These are phyloP conservation scores for Phytophthora cactorum DNA, from an alignment of 352 stramenopile genomes.

Conservation along the genomic window DNA sequence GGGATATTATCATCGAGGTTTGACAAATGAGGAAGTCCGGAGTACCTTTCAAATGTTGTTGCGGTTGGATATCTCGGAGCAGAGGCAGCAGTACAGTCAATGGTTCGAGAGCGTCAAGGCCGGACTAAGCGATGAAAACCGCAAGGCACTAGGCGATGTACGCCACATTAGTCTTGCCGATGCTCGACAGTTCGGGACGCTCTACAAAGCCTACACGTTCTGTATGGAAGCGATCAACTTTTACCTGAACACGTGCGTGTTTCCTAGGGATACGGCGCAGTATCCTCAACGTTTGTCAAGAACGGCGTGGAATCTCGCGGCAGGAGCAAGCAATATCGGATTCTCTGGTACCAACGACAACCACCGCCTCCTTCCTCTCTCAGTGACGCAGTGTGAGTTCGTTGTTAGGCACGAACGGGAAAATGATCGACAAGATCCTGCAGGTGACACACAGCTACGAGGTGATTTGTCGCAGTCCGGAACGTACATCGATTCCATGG, in stretches of 20 bases:
- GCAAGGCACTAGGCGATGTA: slow-evolving; percentile 51
- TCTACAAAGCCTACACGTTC: slow-evolving; percentile 59
- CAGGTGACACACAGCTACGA: slow-evolving; percentile 41
- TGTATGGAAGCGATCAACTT: slow-evolving; percentile 88
- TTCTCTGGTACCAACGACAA: slow-evolving; percentile 93
- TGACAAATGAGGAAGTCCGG: slow-evolving; percentile 56
- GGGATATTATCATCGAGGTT: slow-evolving; percentile 83
- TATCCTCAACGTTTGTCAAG: slow-evolving; percentile 70
- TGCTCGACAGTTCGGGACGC: slow-evolving; percentile 55
- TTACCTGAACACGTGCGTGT: slow-evolving; percentile 82
- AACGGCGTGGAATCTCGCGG: slow-evolving; percentile 84
- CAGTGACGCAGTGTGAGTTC: slow-evolving; percentile 66
- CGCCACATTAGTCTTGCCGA: slow-evolving; percentile 80
- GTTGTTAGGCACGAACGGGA: slow-evolving; percentile 79
- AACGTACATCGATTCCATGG: slow-evolving; percentile 35
- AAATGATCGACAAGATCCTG: slow-evolving; percentile 86
- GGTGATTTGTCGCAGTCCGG: slow-evolving; percentile 16
- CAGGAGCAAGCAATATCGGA: slow-evolving; percentile 63
- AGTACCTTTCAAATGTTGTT: slow-evolving; percentile 66
- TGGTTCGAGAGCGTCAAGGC: slow-evolving; percentile 64
- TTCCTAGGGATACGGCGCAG: slow-evolving; percentile 80
- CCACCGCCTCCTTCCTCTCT: slow-evolving; percentile 71
- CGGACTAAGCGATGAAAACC: slow-evolving; percentile 11
- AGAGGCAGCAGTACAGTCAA: slow-evolving; percentile 61
- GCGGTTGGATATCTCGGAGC: slow-evolving; percentile 64